Evolutionary conservation across 495 filamentous ascomycete species (phyloP).

Genomic region (Stereocaulon alpinum): DNA sequence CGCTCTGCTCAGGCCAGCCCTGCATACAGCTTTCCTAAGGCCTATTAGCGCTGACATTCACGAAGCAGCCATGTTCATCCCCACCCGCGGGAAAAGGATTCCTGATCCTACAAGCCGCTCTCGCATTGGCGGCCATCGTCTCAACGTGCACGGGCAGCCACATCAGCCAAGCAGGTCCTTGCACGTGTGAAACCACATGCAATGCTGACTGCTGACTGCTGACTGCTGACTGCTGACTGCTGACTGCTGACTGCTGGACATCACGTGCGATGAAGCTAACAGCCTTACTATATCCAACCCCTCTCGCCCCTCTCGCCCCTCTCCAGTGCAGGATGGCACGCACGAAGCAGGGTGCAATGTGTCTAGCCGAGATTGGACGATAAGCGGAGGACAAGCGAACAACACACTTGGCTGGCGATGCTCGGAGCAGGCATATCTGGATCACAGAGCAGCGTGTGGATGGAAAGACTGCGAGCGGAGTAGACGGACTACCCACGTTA

Average conservation of each 20-base stretch:
- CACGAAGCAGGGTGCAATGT: background rate
- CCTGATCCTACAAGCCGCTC: too few species aligned
- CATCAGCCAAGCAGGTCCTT: too few species aligned
- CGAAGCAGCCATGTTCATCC: background rate
- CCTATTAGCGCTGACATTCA: background rate
- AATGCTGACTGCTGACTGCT: slow-evolving; percentile 3
- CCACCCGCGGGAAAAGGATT: background rate
- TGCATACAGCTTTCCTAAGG: background rate
- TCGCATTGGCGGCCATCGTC: too few species aligned
- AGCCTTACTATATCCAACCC: background rate
- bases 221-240: background rate
- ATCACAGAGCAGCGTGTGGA: background rate
- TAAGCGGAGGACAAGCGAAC: background rate
- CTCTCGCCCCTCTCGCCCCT: background rate
- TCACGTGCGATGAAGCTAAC: background rate
- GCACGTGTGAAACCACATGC: too few species aligned
- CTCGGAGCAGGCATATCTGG: background rate
- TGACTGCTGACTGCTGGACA: background rate
- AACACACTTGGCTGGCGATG: background rate
- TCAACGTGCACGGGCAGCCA: too few species aligned
- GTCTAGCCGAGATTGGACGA: background rate
- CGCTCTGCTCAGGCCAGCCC: background rate
- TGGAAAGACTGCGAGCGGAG: background rate
- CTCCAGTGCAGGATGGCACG: background rate
- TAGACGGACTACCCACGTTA: background rate